Percentiles rank a stretch among this genome's conserved stretches.
phyloP scores from a whole-genome alignment of 75 land plant species.

The Cryptomeria japonica region DNA sequence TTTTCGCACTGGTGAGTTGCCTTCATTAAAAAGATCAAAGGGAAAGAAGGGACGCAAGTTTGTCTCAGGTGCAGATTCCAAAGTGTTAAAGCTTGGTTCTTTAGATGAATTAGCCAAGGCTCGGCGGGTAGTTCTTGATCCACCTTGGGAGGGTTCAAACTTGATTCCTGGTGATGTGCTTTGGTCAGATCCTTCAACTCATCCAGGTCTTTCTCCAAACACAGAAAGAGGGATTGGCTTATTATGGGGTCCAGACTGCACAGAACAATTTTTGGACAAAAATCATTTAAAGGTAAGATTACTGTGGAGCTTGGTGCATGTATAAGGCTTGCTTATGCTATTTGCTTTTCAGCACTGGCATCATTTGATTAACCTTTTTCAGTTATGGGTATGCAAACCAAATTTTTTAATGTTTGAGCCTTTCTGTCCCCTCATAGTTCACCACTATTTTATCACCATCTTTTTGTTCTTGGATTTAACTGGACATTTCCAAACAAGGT shows the following conservation, averaged over 20 bases:
- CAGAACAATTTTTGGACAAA: slow-evolving; percentile 78
- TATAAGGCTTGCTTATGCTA: background rate
- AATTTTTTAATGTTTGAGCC: background rate
- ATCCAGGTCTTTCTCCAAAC: slow-evolving; percentile 77
- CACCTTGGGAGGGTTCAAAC: slow-evolving; percentile 83
- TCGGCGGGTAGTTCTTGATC: slow-evolving; percentile 82
- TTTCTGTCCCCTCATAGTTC: background rate
- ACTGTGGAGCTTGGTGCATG: background rate
- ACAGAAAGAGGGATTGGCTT: slow-evolving; percentile 89
- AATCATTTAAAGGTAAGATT: slow-evolving; percentile 66
- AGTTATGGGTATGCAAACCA: background rate
- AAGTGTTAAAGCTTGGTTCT: slow-evolving; percentile 60
- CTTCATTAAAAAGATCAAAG: slow-evolving; percentile 43
- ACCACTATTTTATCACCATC: background rate
- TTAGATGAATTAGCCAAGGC: slow-evolving; percentile 74
- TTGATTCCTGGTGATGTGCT: slow-evolving; percentile 88
- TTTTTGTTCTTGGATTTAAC: background rate
- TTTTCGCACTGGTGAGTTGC: slow-evolving; percentile 52
- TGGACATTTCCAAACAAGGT: background rate
- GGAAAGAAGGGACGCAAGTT: slow-evolving; percentile 47
- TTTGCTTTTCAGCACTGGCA: slow-evolving; percentile 5
- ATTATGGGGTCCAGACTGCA: slow-evolving; percentile 93
- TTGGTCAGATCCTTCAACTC: slow-evolving; percentile 93
- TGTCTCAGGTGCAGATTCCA: slow-evolving; percentile 23
- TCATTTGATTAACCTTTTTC: background rate